These are phyloP conservation scores for Pseudogymnoascus pannorum DNA, from an alignment of 2,329 filamentous ascomycete genomes.

Conservation along the genomic window DNA sequence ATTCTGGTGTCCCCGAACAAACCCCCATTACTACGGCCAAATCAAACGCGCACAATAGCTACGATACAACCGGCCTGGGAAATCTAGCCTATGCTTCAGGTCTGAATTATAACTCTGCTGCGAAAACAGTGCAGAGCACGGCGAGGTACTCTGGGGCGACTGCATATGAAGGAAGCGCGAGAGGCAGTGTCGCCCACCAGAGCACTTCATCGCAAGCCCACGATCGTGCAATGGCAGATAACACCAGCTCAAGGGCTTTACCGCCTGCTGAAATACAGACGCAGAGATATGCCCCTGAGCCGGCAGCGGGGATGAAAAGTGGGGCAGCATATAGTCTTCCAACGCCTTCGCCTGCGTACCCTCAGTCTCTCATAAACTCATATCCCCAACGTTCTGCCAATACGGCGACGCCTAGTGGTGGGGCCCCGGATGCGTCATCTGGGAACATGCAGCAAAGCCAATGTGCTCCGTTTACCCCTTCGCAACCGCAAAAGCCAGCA, in stretches of 20 bases:
- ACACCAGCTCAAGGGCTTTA: neutral
- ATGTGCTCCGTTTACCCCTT: neutral
- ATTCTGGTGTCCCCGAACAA: neutral
- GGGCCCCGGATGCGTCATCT: neutral
- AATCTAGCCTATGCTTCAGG: conserved; percentile 8
- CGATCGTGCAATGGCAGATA: neutral
- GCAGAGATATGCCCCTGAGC: neutral
- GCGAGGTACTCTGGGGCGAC: neutral
- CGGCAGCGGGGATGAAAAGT: neutral
- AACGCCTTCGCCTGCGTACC: conserved; percentile 3
- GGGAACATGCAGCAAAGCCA: neutral
- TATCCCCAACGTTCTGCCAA: neutral
- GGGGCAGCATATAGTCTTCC: neutral
- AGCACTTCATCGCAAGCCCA: neutral
- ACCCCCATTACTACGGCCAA: neutral
- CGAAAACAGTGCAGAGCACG: neutral
- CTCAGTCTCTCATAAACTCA: neutral
- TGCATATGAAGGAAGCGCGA: neutral
- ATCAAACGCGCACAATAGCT: neutral
- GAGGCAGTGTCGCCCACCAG: neutral
- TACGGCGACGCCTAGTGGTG: neutral
- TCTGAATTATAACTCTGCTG: neutral
- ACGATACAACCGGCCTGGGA: conserved; percentile 10
- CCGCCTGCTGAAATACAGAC: neutral
- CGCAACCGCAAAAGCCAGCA: neutral